Evolutionary conservation across 2,329 filamentous ascomycete genomes (phyloP), one percentile per base, ranked within the genome.

Genomic region (Neopestalotiopsis sp.): DNA sequence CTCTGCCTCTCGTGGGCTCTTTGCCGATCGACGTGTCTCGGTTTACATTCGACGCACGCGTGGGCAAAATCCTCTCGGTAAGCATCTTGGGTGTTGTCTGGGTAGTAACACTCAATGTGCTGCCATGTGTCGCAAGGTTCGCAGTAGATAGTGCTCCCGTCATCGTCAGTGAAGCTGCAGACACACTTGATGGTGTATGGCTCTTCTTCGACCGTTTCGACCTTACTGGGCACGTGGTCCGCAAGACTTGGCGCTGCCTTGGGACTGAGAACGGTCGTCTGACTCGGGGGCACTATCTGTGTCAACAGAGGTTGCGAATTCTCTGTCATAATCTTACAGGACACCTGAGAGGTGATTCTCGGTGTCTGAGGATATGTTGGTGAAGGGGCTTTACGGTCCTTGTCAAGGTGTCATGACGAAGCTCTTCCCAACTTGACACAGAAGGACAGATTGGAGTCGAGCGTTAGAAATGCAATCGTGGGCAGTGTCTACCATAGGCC

Each of bases 131-230:
- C 93, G 86, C 96, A 99, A 69, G 87, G 89, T 79, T 98, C 96
- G 86, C 96, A 99, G 81, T 95, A 94, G 71, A 99, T 97, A 70
- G 96, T 99, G 81, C 94, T 95, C 82, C 96, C 96, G 85, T 99
- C 96, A 86, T 99, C 96, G 84, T 97, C 94, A 80, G 90, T 85
- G 81, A 92, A 98, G 80, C 91, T 91, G 84, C 96, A 99, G 76
- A 98, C 97, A 88, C 96, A 99, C 86, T 97, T 97, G 85, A 98
- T 98, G 70, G 94, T 97, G 81, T 97, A 97, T 20, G 92, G 92
- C 81, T 95, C 92, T 82, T 95, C 92, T 72, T 91, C 89, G 76
- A 91, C 90, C 70, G 81, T 79, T 81, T 91, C 87, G 74, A 81
- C 80, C 81, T 85, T 85, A 68, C 80, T 81, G 69, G 79, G 74